Conservation (phyloP, 257 asterid genomes). For the Anisodus tanguticus region DNA sequence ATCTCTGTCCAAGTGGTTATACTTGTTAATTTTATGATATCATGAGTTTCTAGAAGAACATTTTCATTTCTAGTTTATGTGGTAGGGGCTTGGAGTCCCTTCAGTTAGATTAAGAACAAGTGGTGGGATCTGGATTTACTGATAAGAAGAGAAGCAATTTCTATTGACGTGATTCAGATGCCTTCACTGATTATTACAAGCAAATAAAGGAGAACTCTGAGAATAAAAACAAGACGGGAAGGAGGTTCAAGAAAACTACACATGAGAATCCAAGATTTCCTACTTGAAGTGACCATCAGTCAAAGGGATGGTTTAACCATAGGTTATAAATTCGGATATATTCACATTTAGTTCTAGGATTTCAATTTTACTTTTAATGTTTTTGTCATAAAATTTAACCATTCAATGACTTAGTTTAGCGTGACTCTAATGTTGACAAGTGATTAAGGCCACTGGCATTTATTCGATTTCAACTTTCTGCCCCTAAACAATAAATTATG, state of each 20-base stretch:
- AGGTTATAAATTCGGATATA: no score
- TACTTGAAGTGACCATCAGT: no score
- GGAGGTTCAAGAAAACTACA: no score
- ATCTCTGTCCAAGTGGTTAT: background rate
- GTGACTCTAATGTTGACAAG: background rate
- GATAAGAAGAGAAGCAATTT: background rate
- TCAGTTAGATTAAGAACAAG: background rate
- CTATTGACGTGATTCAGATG: background rate
- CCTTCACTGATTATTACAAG: no score
- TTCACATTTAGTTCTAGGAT: no score
- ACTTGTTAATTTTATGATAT: background rate
- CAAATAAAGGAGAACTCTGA: no score
- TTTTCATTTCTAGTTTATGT: background rate
- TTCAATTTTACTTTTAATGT: no score
- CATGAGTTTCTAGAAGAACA: background rate
- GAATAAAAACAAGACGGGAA: no score
- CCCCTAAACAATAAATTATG: background rate
- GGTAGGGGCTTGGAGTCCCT: constrained; percentile 1
- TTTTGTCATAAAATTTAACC: background rate
- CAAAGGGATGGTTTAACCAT: no score
- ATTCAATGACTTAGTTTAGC: background rate
- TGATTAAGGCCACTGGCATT: background rate
- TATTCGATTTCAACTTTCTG: background rate
- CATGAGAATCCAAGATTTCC: no score
- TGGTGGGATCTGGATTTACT: background rate